These are phyloP conservation scores for Calocybe indica DNA, from an alignment of 768 basidiomycete species.

Conservation along the genomic window DNA sequence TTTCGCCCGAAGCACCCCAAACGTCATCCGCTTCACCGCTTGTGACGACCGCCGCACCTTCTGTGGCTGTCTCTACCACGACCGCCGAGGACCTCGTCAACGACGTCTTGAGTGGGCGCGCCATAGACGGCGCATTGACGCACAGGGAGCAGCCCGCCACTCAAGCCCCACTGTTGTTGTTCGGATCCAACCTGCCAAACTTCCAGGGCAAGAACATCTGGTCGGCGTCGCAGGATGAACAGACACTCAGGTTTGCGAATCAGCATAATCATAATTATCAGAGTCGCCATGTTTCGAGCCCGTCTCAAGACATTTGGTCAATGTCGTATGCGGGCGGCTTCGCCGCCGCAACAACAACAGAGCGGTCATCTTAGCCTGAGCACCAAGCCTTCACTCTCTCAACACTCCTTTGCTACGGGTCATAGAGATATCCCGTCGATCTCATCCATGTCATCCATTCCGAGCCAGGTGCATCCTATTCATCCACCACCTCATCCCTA, in stretches of 20 bases:
- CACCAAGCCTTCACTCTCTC: slow-evolving; percentile 3
- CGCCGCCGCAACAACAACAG: slow-evolving; percentile 24
- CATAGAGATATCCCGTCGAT: too few species aligned
- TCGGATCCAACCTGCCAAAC: slow-evolving; percentile 43
- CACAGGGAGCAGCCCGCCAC: slow-evolving; percentile 22
- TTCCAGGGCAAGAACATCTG: slow-evolving; percentile 56
- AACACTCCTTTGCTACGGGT: slow-evolving; percentile 1
- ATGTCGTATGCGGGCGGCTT: slow-evolving; percentile 20
- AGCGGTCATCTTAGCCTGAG: slow-evolving; percentile 12
- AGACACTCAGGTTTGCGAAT: slow-evolving; percentile 27
- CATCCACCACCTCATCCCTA: too few species aligned
- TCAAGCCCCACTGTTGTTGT: slow-evolving; percentile 40
- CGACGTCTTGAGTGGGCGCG: slow-evolving; percentile 38
- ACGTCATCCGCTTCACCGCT: slow-evolving; percentile 11
- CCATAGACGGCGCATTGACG: slow-evolving; percentile 11
- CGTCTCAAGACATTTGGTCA: slow-evolving; percentile 31
- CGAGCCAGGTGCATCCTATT: too few species aligned
- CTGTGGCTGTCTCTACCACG: slow-evolving; percentile 26
- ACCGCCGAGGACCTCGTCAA: slow-evolving; percentile 69
- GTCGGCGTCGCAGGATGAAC: slow-evolving; percentile 54
- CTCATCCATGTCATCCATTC: too few species aligned
- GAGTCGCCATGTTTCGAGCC: slow-evolving; percentile 20
- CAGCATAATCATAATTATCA: slow-evolving; percentile 27
- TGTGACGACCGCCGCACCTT: slow-evolving; percentile 11
- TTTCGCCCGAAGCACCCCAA: slow-evolving; percentile 25